Evolutionary conservation across 192 early-diverging fungal genomes (phyloP).

Genomic region (Mortierella hygrophila): DNA sequence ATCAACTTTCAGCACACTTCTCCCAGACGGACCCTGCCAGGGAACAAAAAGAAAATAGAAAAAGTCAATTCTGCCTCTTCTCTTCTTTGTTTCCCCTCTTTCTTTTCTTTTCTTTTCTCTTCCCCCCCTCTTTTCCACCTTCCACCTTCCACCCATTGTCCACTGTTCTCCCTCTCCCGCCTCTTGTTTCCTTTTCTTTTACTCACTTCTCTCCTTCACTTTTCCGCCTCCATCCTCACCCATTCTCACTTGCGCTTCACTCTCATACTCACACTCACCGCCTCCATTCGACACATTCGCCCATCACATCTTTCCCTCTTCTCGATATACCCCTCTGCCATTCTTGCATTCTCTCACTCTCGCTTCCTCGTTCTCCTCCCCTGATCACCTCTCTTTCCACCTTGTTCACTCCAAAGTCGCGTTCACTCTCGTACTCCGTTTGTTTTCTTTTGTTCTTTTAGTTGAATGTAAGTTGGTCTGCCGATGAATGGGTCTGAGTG

Average conservation of each 20-base stretch:
- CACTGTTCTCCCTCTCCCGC: not conserved
- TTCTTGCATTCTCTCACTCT: not conserved
- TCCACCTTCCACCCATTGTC: not conserved
- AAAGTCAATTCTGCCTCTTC: not conserved
- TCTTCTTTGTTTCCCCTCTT: not conserved
- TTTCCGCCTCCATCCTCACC: not conserved
- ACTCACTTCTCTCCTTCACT: not conserved
- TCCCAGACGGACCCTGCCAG: too few species aligned
- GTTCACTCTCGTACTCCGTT: not conserved
- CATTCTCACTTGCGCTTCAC: not conserved
- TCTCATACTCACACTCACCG: not conserved
- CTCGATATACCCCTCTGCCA: not conserved
- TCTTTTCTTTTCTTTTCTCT: not conserved
- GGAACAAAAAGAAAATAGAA: not conserved
- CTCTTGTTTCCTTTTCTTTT: not conserved
- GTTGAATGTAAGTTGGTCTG: slow-evolving; percentile 8
- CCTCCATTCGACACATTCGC: not conserved
- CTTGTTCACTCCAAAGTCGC: not conserved
- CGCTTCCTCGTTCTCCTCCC: not conserved
- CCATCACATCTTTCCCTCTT: not conserved
- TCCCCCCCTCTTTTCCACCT: too few species aligned
- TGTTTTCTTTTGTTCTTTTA: not conserved
- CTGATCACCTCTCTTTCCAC: not conserved
- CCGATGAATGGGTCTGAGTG: not conserved
- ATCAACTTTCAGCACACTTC: too few species aligned